Percentiles rank a stretch among this genome's conserved stretches.
phyloP scores from a whole-genome alignment of 805 yeast genomes.

The Saccharomyces paradoxus region DNA sequence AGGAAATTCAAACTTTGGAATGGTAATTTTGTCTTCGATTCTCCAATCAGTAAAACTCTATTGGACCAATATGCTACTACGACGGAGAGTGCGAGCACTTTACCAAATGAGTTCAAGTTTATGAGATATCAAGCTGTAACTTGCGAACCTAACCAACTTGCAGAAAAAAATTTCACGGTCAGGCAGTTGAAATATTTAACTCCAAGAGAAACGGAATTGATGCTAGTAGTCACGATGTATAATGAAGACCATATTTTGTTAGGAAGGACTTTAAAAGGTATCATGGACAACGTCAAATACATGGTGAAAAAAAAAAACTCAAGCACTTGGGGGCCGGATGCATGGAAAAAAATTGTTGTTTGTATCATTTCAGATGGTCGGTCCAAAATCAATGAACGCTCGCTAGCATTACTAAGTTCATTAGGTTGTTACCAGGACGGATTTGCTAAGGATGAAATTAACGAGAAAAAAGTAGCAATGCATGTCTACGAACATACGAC shows the following conservation, averaged over 20 bases:
- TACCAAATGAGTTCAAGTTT: conserved; percentile 54
- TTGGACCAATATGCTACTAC: conserved; percentile 41
- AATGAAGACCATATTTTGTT: conserved; percentile 78
- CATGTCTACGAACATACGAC: conserved; percentile 93
- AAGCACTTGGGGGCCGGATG: conserved; percentile 84
- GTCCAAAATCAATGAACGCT: conserved; percentile 66
- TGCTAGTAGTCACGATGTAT: conserved; percentile 83
- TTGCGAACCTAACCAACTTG: conserved; percentile 75
- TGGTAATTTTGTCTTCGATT: conserved; percentile 80
- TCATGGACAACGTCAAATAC: conserved; percentile 77
- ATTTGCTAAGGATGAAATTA: conserved; percentile 84
- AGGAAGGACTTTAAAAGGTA: conserved; percentile 83
- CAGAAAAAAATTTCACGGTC: conserved; percentile 55
- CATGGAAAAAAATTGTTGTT: conserved; percentile 92
- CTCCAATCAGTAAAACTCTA: conserved; percentile 73
- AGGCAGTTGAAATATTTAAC: conserved; percentile 72
- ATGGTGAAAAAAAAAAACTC: conserved; percentile 58
- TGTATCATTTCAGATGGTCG: conserved; percentile 90
- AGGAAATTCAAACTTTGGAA: conserved; percentile 33
- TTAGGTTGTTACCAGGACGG: conserved; percentile 93
- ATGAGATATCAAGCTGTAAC: conserved; percentile 94
- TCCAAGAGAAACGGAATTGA: conserved; percentile 75
- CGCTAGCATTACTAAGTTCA: conserved; percentile 74
- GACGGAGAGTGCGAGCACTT: conserved; percentile 39
- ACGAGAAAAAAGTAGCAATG: conserved; percentile 69